Conservation (phyloP, 306 rosid genomes). For the Prunus dulcis region DNA sequence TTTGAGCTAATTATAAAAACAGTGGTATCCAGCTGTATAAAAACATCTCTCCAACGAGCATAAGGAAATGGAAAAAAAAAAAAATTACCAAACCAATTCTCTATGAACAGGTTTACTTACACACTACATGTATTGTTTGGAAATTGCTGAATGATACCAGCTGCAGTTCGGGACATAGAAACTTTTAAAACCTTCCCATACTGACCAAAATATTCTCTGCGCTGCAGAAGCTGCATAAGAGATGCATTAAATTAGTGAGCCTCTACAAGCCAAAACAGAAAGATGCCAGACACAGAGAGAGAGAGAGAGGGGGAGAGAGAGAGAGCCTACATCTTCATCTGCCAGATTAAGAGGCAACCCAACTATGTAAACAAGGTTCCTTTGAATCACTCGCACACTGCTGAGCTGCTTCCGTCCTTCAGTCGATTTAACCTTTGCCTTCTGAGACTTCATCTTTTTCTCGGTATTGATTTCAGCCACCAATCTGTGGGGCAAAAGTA, state of each 20-base stretch:
- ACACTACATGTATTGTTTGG: conserved; percentile 98
- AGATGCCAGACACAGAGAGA: not conserved
- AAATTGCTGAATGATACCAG: conserved; percentile 96
- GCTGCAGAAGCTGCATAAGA: conserved; percentile 76
- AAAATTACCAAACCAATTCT: not conserved
- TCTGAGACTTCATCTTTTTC: conserved; percentile 75
- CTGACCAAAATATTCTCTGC: conserved; percentile 89
- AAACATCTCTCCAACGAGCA: not conserved
- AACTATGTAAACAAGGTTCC: conserved; percentile 97
- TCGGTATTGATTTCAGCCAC: conserved; percentile 68
- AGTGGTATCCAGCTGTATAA: not conserved
- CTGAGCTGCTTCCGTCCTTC: conserved; percentile 97
- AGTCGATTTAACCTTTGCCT: conserved; percentile 68
- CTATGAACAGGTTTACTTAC: conserved; percentile 49
- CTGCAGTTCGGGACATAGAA: conserved; percentile 95
- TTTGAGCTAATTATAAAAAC: not conserved
- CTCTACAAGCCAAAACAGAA: conserved; percentile 1
- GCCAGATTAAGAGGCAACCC: conserved; percentile 72
- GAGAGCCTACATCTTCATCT: conserved; percentile 82
- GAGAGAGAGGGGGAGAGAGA: conserved; percentile 10
- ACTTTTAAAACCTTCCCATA: conserved; percentile 98
- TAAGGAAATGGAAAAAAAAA: not conserved
- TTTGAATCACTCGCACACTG: conserved; percentile 96
- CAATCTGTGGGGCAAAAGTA: conserved; percentile 39
- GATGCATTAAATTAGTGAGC: not conserved